Percentiles rank a stretch among this genome's conserved stretches.
Conservation (phyloP, 129 eudicot species). For the Lonicera japonica region DNA sequence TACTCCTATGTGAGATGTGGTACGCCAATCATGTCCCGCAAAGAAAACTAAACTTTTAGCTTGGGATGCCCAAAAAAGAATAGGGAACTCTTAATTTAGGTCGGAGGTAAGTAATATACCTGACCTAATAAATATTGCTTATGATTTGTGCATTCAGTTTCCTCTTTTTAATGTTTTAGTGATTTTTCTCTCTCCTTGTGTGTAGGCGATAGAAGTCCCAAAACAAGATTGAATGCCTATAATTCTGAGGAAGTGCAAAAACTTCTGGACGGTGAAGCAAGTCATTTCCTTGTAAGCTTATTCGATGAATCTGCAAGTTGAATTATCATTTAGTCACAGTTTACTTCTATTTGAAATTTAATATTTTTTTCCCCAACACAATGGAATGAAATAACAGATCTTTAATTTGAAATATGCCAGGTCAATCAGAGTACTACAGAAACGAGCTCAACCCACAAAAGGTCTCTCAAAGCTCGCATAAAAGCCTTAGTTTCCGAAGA, state of each 20-base stretch:
- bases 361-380: neutral
- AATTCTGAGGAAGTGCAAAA: constrained; percentile 27
- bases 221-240: constrained; percentile 17
- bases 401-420: constrained; percentile 19
- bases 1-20: too few relatives aligned
- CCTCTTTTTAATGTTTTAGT: neutral
- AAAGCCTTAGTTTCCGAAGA: constrained; percentile 43
- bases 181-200: neutral
- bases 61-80: too few relatives aligned
- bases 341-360: too few relatives aligned
- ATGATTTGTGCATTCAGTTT: neutral
- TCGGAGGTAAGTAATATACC: too few relatives aligned
- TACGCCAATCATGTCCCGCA: too few relatives aligned
- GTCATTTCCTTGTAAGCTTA: constrained; percentile 39
- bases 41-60: too few relatives aligned
- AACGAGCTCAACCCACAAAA: constrained; percentile 26
- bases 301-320: neutral
- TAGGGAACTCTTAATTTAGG: too few relatives aligned
- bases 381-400: neutral
- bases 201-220: constrained; percentile 29
- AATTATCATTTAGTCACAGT: too few relatives aligned
- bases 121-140: too few relatives aligned
- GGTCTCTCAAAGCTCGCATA: constrained; percentile 54
- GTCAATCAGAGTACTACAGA: constrained; percentile 27
- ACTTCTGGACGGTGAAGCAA: constrained; percentile 29